Evolutionary conservation across 192 early-diverging fungal species (phyloP).

Genomic region (Umbelopsis isabellina): DNA sequence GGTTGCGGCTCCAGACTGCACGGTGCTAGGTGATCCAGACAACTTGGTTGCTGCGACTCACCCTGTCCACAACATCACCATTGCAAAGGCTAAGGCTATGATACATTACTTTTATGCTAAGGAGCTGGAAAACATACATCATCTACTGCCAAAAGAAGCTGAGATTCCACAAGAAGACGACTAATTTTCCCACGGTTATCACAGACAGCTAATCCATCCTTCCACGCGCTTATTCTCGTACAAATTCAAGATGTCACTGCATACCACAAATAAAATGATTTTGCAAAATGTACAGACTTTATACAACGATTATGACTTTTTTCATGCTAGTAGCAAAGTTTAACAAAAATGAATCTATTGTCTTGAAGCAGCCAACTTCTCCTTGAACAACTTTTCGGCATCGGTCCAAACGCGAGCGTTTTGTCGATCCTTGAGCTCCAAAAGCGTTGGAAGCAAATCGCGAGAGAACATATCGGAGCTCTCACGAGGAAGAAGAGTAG

Average conservation of each 20-base stretch:
- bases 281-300: slow-evolving; percentile 21
- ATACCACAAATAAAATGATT: background rate
- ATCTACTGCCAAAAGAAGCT: slow-evolving; percentile 29
- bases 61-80: slow-evolving; percentile 71
- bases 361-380: slow-evolving; percentile 68
- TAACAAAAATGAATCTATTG: slow-evolving; percentile 24
- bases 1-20: slow-evolving; percentile 34
- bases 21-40: slow-evolving; percentile 49
- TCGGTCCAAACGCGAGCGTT: slow-evolving; percentile 78
- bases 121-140: slow-evolving; percentile 14
- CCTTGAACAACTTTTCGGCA: slow-evolving; percentile 81
- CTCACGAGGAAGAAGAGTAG: slow-evolving; percentile 92
- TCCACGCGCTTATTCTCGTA: no score
- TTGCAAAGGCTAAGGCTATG: slow-evolving; percentile 49
- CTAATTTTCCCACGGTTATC: background rate
- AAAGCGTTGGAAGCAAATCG: slow-evolving; percentile 86
- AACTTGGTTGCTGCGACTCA: slow-evolving; percentile 67
- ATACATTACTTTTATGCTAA: slow-evolving; percentile 54
- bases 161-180: slow-evolving; percentile 10
- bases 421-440: slow-evolving; percentile 67
- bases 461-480: slow-evolving; percentile 83
- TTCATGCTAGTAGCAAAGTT: background rate
- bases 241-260: no score
- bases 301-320: slow-evolving; percentile 1
- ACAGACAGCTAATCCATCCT: no score